These are phyloP conservation scores for Diplodia mutila DNA, from an alignment of 2,329 filamentous ascomycete genomes.

Conservation along the genomic window DNA sequence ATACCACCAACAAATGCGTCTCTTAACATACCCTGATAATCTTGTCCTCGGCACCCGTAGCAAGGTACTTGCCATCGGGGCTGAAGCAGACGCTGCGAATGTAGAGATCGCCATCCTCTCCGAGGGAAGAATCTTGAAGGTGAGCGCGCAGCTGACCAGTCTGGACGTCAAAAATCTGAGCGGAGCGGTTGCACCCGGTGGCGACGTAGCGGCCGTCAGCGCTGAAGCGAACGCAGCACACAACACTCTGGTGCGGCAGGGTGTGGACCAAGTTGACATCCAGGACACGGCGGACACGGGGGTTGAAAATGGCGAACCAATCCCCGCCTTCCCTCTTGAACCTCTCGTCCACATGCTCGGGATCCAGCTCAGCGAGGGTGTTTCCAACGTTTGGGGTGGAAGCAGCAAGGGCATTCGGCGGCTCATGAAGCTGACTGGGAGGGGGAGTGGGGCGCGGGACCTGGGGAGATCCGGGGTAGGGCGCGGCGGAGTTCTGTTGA, in stretches of 20 bases:
- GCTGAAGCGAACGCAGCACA: constrained; percentile 97
- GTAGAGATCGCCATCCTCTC: constrained; percentile 89
- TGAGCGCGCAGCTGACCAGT: constrained; percentile 86
- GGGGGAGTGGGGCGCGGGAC: constrained; percentile 80
- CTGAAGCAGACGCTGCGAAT: constrained; percentile 99
- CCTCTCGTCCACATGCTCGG: constrained; percentile 80
- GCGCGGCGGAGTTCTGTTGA: constrained; percentile 85
- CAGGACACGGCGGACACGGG: constrained; percentile 81
- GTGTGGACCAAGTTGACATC: constrained; percentile 96
- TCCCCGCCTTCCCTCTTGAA: constrained; percentile 88
- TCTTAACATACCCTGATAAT: constrained; percentile 78
- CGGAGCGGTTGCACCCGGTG: constrained; percentile 96
- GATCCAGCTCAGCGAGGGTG: constrained; percentile 81
- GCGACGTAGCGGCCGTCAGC: constrained; percentile 94
- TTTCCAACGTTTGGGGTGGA: constrained; percentile 59
- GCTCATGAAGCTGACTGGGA: constrained; percentile 46
- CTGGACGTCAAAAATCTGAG: constrained; percentile 96
- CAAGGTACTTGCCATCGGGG: constrained; percentile 89
- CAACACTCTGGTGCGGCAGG: constrained; percentile 90
- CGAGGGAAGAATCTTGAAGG: constrained; percentile 84
- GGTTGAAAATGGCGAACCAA: constrained; percentile 98
- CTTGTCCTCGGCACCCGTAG: constrained; percentile 97
- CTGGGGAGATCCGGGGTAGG: constrained; percentile 88
- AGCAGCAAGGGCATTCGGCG: constrained; percentile 36
- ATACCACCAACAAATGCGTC: neutral